phyloP scores from a whole-genome alignment of 148 eudicot species.

The Silene latifolia region DNA sequence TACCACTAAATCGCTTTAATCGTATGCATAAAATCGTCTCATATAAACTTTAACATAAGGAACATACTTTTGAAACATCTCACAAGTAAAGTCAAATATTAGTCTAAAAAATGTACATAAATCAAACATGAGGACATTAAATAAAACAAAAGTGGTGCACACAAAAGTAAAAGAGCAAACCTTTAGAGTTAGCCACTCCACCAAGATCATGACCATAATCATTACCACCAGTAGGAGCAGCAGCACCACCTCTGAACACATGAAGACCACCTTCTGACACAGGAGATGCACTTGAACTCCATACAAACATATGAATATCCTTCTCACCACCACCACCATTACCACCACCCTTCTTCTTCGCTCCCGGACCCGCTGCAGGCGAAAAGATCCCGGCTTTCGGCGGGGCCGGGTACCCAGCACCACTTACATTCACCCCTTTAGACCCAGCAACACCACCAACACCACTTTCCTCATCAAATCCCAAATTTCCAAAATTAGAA shows the following conservation, averaged over 20 bases:
- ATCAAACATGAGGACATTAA: neutral
- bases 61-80: too few relatives aligned
- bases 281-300: slow-evolving; percentile 30
- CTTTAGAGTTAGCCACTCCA: slow-evolving; percentile 64
- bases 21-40: too few relatives aligned
- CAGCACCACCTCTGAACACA: slow-evolving; percentile 63
- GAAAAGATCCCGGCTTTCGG: slow-evolving; percentile 65
- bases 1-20: too few relatives aligned
- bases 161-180: slow-evolving; percentile 24
- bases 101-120: too few relatives aligned
- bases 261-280: slow-evolving; percentile 71
- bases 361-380: slow-evolving; percentile 39
- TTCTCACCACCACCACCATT: slow-evolving; percentile 45
- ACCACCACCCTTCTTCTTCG: slow-evolving; percentile 31
- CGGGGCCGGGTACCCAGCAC: slow-evolving; percentile 74
- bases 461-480: slow-evolving; percentile 70
- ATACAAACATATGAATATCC: slow-evolving; percentile 45
- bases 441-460: slow-evolving; percentile 27
- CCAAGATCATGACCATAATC: slow-evolving; percentile 57
- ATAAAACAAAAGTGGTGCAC: neutral
- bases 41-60: too few relatives aligned
- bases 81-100: too few relatives aligned
- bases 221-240: slow-evolving; percentile 23
- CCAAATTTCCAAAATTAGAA: slow-evolving; percentile 59
- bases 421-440: slow-evolving; percentile 10